These are phyloP conservation scores for Saturnispora bothae DNA, from an alignment of 805 yeast genomes.

Conservation along the genomic window DNA sequence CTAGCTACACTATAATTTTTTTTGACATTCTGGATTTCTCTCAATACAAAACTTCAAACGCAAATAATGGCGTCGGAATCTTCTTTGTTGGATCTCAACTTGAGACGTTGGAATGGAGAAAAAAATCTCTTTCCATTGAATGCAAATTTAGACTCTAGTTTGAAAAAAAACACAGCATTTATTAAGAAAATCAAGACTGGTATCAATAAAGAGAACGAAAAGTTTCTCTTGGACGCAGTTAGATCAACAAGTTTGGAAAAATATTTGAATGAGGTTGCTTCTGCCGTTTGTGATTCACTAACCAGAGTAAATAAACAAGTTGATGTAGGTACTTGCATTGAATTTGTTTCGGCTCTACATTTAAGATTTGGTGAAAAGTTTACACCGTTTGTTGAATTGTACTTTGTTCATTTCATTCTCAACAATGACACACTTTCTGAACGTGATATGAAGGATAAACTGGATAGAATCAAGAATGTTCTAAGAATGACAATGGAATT, in stretches of 20 bases:
- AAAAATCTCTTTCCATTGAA: conserved; percentile 21
- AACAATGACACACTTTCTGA: conserved; percentile 24
- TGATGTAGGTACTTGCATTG: conserved; percentile 55
- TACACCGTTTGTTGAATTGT: conserved; percentile 37
- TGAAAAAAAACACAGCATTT: conserved; percentile 75
- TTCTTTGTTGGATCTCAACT: conserved; percentile 31
- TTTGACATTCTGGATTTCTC: no score
- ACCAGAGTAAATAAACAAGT: conserved; percentile 38
- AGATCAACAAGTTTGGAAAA: conserved; percentile 55
- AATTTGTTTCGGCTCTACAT: conserved; percentile 61
- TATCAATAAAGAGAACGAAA: conserved; percentile 41
- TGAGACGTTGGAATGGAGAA: conserved; percentile 45
- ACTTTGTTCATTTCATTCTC: conserved; percentile 32
- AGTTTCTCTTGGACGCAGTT: conserved; percentile 49
- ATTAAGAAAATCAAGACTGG: conserved; percentile 57
- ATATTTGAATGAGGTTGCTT: conserved; percentile 59
- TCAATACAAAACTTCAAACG: no score
- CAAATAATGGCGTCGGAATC: no score
- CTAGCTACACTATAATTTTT: no score
- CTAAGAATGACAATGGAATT: conserved; percentile 49
- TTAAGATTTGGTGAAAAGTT: conserved; percentile 55
- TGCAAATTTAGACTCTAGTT: conserved; percentile 48
- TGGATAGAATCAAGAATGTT: conserved; percentile 35
- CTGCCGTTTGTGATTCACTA: conserved; percentile 55
- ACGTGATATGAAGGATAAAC: conserved; percentile 36